A percentile compares a stretch with the other conserved stretches of the same genome.
Evolutionary conservation across 768 basidiomycete genomes (phyloP).

Genomic region (Clathrus columnatus): DNA sequence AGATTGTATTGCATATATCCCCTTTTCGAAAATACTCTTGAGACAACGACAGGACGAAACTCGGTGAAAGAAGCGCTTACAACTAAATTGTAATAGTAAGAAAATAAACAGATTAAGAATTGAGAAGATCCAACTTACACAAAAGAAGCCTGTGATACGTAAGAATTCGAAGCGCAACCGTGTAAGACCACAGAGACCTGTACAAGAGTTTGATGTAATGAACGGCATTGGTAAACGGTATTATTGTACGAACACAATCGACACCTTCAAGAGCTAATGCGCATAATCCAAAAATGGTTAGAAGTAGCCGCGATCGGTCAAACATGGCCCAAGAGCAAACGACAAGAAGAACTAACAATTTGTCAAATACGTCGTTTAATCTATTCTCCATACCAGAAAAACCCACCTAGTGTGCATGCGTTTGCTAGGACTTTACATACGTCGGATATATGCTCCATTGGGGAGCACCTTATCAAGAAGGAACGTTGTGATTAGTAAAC

Average conservation of each 20-base stretch:
- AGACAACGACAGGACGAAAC: background rate
- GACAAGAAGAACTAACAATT: slow-evolving; percentile 1
- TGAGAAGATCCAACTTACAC: background rate
- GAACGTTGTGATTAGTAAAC: too few relatives aligned
- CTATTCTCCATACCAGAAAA: too few relatives aligned
- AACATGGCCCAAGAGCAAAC: slow-evolving; percentile 10
- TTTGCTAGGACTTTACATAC: background rate
- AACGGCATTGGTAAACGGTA: background rate
- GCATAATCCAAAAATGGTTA: background rate
- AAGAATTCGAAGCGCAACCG: background rate
- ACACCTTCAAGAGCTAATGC: slow-evolving; percentile 4
- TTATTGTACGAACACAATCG: background rate
- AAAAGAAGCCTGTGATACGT: background rate
- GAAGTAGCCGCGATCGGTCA: slow-evolving; percentile 1
- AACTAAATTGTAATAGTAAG: background rate
- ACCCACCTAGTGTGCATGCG: background rate
- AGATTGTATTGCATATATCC: background rate
- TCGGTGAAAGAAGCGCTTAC: background rate
- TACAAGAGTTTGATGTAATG: background rate
- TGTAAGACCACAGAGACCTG: background rate
- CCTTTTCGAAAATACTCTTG: background rate
- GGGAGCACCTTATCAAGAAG: background rate
- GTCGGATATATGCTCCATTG: background rate
- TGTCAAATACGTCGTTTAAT: too few relatives aligned
- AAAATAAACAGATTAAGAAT: background rate